A percentile compares a stretch with the other conserved stretches of the same genome.
Evolutionary conservation across 2,329 filamentous ascomycete genomes (phyloP).

Genomic region (Sclerotinia minor): DNA sequence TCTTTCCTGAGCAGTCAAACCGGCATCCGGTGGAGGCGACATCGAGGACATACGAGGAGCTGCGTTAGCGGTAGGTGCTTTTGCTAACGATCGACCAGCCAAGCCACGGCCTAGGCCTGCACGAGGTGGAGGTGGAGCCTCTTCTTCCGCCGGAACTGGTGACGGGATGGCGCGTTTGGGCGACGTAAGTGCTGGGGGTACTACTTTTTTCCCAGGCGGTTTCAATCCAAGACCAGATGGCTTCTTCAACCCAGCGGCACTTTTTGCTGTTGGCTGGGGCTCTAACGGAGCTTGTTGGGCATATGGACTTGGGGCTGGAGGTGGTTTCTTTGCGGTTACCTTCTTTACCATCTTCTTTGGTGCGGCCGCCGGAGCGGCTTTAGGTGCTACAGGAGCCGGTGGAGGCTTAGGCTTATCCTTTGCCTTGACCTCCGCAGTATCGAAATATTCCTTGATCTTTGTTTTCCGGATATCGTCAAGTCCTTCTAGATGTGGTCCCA

Average conservation of each 20-base stretch:
- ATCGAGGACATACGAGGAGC: slow-evolving; percentile 53
- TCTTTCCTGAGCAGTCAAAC: slow-evolving; percentile 75
- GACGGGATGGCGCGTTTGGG: slow-evolving; percentile 51
- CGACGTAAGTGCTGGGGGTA: slow-evolving; percentile 49
- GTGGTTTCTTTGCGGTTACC: slow-evolving; percentile 50
- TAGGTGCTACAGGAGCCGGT: slow-evolving; percentile 62
- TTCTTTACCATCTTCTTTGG: slow-evolving; percentile 48
- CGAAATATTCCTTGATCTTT: slow-evolving; percentile 92
- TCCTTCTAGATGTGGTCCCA: slow-evolving; percentile 88
- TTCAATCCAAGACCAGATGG: slow-evolving; percentile 54
- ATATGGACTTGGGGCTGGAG: slow-evolving; percentile 47
- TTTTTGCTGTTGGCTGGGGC: slow-evolving; percentile 58
- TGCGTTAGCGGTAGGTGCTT: slow-evolving; percentile 53
- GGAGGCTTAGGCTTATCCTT: slow-evolving; percentile 88
- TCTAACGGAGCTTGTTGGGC: slow-evolving; percentile 56
- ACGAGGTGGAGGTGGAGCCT: slow-evolving; percentile 42
- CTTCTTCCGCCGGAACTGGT: slow-evolving; percentile 47
- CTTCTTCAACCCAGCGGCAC: slow-evolving; percentile 53
- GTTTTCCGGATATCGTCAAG: slow-evolving; percentile 93
- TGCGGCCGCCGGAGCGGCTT: slow-evolving; percentile 47
- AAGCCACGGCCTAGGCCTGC: slow-evolving; percentile 61
- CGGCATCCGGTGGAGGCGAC: slow-evolving; percentile 61
- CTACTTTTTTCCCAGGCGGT: slow-evolving; percentile 56
- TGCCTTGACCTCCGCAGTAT: slow-evolving; percentile 78
- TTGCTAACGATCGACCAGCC: slow-evolving; percentile 80